A percentile compares a stretch with the other conserved stretches of the same genome.
Evolutionary conservation across 352 stramenopile genomes (phyloP).

Genomic region (Pythium monospermum): DNA sequence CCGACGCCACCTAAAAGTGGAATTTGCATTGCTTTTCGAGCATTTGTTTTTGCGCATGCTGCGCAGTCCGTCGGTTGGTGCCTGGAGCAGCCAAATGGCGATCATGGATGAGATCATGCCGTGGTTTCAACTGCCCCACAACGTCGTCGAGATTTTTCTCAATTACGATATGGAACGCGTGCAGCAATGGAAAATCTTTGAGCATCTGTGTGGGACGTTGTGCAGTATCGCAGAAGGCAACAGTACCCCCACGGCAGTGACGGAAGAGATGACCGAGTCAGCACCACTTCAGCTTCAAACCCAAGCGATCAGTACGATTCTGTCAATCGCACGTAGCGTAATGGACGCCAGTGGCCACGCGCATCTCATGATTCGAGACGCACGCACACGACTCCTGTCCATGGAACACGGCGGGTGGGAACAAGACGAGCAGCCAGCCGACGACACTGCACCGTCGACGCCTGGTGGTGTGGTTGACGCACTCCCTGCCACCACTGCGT

Average conservation of each 20-base stretch:
- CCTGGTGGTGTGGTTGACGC: background rate
- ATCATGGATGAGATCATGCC: constrained; percentile 77
- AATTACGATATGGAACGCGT: constrained; percentile 86
- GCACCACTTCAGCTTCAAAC: constrained; percentile 39
- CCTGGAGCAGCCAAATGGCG: constrained; percentile 53
- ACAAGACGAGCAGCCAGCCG: constrained; percentile 59
- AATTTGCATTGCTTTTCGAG: constrained; percentile 78
- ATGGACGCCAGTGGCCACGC: constrained; percentile 86
- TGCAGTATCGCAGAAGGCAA: constrained; percentile 72
- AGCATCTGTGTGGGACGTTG: constrained; percentile 70
- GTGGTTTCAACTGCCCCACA: constrained; percentile 81
- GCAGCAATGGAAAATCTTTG: constrained; percentile 88
- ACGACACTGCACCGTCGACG: background rate
- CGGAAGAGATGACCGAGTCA: constrained; percentile 36
- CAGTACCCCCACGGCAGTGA: constrained; percentile 14
- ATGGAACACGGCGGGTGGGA: constrained; percentile 86
- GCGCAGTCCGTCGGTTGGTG: constrained; percentile 34
- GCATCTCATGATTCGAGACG: constrained; percentile 78
- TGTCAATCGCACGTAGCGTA: constrained; percentile 74
- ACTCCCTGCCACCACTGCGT: background rate
- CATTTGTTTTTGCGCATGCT: constrained; percentile 77
- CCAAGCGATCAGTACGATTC: constrained; percentile 64
- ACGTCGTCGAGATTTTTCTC: constrained; percentile 84
- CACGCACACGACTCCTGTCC: constrained; percentile 66
- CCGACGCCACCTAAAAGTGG: constrained; percentile 74